Evolutionary conservation across 495 filamentous ascomycete genomes (phyloP), one percentile per base, ranked within the genome.

Genomic region (Trichoderma reesei): DNA sequence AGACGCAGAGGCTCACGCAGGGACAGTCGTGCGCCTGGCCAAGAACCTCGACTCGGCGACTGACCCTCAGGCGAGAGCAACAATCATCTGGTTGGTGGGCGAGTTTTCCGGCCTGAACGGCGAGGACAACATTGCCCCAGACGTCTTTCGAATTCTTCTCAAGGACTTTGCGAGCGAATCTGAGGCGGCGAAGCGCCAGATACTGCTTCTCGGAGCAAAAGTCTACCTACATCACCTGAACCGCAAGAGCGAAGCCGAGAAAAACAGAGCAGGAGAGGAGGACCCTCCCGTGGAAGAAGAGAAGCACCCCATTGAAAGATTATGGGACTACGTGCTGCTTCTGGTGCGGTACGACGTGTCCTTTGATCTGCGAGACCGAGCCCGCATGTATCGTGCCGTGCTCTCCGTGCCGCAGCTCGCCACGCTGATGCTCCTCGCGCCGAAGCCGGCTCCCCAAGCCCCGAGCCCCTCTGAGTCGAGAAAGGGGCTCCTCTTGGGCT

Each of bases 1-100:
- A 71, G 84, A 94, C 66, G 91, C 94, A 5, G 73, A 79, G 31
- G 84, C 85, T 14, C 94, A 97, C 68, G 74, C 78, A 6, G 77
- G 76, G 0, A 98, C 93, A 0, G 92, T 98, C 6, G 85, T 96
- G 41, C 83, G 90, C 56, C 77, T 98, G n/a, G 93, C 95, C 8
- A 96, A 91, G 72, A 88, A 95, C 67, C 83, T 98, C 7, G 92
- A 96, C 65, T 86, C 85, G 3, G 88, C 89, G 9, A 91, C 86
- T 2, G 90, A 90, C 64, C 85, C 94, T 5, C 86, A 89, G 63
- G 95, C 94, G 4, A 81, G 94, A 63, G 93, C 95, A 14, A 93
- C 87, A 39, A 96, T 98, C 65, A 90, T 98, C 67, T 98, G 94
- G 94, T 85, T 98, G 4, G 92, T 98, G 0, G 94, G 94, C 61